Conservation (phyloP, 2,329 filamentous ascomycete species). For the Elsinoe fawcettii region DNA sequence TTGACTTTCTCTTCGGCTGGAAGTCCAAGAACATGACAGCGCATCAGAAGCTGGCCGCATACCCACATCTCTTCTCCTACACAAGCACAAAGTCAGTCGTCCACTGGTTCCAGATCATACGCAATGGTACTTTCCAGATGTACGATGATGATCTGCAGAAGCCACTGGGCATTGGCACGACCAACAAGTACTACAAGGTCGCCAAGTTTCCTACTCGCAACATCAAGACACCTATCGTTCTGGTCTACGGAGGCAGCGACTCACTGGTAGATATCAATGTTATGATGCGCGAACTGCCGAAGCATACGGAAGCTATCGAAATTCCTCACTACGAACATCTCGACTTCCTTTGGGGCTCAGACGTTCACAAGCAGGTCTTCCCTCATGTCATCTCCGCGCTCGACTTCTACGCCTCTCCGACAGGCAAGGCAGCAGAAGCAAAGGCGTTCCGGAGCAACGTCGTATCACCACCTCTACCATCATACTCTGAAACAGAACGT, state of each 20-base stretch:
- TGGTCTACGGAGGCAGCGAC: constrained; percentile 89
- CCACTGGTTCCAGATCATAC: constrained; percentile 99
- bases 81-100: constrained; percentile 95
- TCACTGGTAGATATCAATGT: constrained; percentile 87
- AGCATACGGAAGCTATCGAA: constrained; percentile 75
- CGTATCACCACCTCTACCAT: constrained; percentile 13
- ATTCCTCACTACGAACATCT: constrained; percentile 93
- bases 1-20: constrained; percentile 87
- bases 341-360: constrained; percentile 88
- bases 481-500: constrained; percentile 15
- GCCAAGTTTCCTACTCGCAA: constrained; percentile 94
- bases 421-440: constrained; percentile 14
- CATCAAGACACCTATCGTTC: constrained; percentile 88
- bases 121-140: constrained; percentile 95
- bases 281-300: constrained; percentile 83
- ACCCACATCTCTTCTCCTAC: constrained; percentile 92
- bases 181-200: constrained; percentile 86
- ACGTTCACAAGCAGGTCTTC: constrained; percentile 78
- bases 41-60: constrained; percentile 88
- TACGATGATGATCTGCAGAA: constrained; percentile 90
- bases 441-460: constrained; percentile 5
- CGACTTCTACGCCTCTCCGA: constrained; percentile 49
- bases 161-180: constrained; percentile 61
- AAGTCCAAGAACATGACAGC: constrained; percentile 71
- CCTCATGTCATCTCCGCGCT: constrained; percentile 86